Percentiles rank a stretch among this genome's conserved stretches.
Conservation (phyloP, 2,329 filamentous ascomycete genomes). For the Massarina eburnea region DNA sequence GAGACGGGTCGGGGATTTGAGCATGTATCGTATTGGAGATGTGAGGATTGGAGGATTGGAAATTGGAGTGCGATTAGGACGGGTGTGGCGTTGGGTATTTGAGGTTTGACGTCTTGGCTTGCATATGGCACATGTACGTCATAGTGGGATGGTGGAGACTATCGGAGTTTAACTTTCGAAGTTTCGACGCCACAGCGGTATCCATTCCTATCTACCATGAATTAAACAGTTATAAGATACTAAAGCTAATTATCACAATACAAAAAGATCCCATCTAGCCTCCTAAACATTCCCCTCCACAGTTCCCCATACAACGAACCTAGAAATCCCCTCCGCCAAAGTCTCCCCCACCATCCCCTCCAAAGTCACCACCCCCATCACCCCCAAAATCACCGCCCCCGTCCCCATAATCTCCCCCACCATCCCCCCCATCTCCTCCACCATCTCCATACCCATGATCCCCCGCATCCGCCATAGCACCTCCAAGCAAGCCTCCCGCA, state of each 20-base stretch:
- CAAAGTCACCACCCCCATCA: slow-evolving; percentile 27
- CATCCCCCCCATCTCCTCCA: slow-evolving; percentile 23
- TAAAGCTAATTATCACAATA: too few relatives aligned
- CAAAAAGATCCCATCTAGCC: neutral
- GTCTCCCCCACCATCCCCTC: slow-evolving; percentile 23
- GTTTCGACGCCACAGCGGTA: too few relatives aligned
- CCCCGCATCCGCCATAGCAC: slow-evolving; percentile 58
- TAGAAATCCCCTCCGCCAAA: slow-evolving; percentile 30
- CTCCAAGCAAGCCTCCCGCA: slow-evolving; percentile 71
- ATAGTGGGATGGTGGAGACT: too few relatives aligned
- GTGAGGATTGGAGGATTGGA: slow-evolving; percentile 1
- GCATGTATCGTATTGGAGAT: slow-evolving; percentile 20
- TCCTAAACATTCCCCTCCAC: neutral
- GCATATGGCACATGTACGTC: too few relatives aligned
- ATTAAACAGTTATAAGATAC: too few relatives aligned
- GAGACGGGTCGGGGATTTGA: slow-evolving; percentile 18
- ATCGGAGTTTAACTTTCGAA: too few relatives aligned
- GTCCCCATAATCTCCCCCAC: slow-evolving; percentile 24
- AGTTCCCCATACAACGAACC: too few relatives aligned
- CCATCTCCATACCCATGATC: slow-evolving; percentile 19
- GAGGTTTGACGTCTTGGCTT: too few relatives aligned
- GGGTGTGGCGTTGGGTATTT: slow-evolving; percentile 19
- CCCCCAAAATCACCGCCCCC: slow-evolving; percentile 28
- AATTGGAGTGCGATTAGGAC: too few relatives aligned
- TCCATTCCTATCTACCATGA: too few relatives aligned